Base-by-base conservation (phyloP, 2,329 filamentous ascomycete genomes). In the Phaeomoniella chlamydospora region DNA sequence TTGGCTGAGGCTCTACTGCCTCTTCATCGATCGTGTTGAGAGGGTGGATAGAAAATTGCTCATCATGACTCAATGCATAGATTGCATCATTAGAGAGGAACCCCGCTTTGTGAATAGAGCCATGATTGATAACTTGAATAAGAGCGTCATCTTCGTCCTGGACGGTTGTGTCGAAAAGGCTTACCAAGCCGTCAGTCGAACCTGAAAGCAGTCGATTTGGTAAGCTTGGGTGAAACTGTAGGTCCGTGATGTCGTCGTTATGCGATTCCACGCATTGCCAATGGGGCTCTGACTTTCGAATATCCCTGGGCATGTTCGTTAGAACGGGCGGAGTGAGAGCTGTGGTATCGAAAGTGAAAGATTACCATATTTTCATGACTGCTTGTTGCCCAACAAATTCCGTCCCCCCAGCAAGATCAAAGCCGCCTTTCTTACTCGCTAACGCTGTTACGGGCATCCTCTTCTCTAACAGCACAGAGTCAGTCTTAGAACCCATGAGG, bases 121-220 rank as follows among this genome's bases (percentile, higher is more conserved):
- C 59, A 44, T 77, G 72, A 48, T 77, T 77, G 49, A 76, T 65
- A 18, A 76, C 71, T 47, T 76, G 72, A 35, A 72, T 59, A 18
- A 77, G 54, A 2, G 72, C 72, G 35, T 78, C 74, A 37, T 78
- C 73, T 51, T 78, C 74, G 34, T 72, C 68, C 2, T 53, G 46
- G 30, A 73, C 61, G 15, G 60, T 62, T 15, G 65, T 68, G 50
- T 78, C 67, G 50, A 77, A 77, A 39, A 77, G 56, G 43, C 74
- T 75, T 41, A 77, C 62, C 1, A 77, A 61, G 3, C 72, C 72
- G 46, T 78, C 74, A 14, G 74, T 77, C 47, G 70, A 73, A 29
- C 70, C 71, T 9, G 71, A 74, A 2, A 78, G 61, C 3, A 77
- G 59, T 14, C 71, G 52, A 26, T 64, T 62, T 13, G 61, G 61